Evolutionary conservation across 202 grass and related monocot species (phyloP).

Genomic region (Schoenoplectus triqueter): DNA sequence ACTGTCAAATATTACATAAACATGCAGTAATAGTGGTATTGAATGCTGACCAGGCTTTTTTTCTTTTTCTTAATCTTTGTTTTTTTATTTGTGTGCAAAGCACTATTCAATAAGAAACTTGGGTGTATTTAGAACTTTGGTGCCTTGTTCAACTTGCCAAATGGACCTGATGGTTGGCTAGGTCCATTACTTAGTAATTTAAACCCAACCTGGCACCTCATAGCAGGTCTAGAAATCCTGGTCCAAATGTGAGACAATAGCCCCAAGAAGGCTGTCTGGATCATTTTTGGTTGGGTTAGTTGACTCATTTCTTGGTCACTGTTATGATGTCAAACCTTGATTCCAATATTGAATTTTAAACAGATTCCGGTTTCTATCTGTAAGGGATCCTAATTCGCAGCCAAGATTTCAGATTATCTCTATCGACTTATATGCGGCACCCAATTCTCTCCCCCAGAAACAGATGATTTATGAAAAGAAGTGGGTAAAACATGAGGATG

Average conservation of each 20-base stretch:
- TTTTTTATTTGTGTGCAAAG: not conserved
- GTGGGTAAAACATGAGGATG: not conserved
- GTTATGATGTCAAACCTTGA: not conserved
- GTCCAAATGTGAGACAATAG: not conserved
- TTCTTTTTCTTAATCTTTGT: not conserved
- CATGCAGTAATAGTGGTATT: not conserved
- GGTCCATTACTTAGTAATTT: not conserved
- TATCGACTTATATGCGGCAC: conserved; percentile 74
- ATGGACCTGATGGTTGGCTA: not conserved
- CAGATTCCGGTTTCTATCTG: conserved; percentile 71
- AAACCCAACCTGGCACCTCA: not conserved
- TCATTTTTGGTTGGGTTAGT: not conserved
- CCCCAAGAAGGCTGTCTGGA: not conserved
- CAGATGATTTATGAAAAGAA: conserved; percentile 6
- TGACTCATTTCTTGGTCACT: not conserved
- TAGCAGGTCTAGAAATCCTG: not conserved
- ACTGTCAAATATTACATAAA: conserved; percentile 17
- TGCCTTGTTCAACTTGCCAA: not conserved
- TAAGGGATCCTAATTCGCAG: conserved; percentile 59
- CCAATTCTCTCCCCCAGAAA: conserved; percentile 30
- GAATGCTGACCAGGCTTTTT: not conserved
- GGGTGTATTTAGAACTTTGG: not conserved
- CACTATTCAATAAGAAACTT: not conserved
- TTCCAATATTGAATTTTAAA: not conserved
- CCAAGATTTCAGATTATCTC: conserved; percentile 93